Conservation (phyloP, 352 stramenopile species). For the Phytopythium vexans region DNA sequence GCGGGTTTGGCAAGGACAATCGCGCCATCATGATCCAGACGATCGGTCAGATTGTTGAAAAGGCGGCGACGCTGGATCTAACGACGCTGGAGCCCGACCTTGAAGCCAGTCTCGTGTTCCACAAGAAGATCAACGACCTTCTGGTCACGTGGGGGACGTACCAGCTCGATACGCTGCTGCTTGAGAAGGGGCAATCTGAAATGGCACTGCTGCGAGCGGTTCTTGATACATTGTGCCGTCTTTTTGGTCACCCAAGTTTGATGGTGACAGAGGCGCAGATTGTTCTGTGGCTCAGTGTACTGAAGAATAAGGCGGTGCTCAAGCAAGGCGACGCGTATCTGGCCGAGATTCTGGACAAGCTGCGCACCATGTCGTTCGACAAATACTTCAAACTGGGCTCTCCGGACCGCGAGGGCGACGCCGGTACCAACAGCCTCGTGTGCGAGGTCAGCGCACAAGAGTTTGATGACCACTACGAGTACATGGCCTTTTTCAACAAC, state of each 20-base stretch:
- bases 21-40: constrained; percentile 56
- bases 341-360: constrained; percentile 29
- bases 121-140: constrained; percentile 76
- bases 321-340: constrained; percentile 38
- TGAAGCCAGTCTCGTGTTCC: constrained; percentile 52
- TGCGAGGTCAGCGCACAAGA: constrained; percentile 51
- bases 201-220: constrained; percentile 42
- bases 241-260: constrained; percentile 69
- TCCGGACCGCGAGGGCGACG: constrained; percentile 47
- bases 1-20: constrained; percentile 70
- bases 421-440: constrained; percentile 20
- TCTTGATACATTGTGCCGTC: constrained; percentile 41
- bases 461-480: constrained; percentile 75
- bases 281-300: constrained; percentile 64
- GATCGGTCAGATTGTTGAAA: constrained; percentile 56
- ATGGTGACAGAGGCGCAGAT: constrained; percentile 70
- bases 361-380: constrained; percentile 65
- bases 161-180: constrained; percentile 57
- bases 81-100: constrained; percentile 35
- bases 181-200: constrained; percentile 39
- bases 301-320: constrained; percentile 69
- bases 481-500: constrained; percentile 72
- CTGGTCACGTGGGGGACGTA: constrained; percentile 68
- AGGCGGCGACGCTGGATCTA: constrained; percentile 44
- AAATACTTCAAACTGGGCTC: constrained; percentile 82